These are phyloP conservation scores for Tulasnella sp. DNA, from an alignment of 768 basidiomycete genomes.

Conservation along the genomic window DNA sequence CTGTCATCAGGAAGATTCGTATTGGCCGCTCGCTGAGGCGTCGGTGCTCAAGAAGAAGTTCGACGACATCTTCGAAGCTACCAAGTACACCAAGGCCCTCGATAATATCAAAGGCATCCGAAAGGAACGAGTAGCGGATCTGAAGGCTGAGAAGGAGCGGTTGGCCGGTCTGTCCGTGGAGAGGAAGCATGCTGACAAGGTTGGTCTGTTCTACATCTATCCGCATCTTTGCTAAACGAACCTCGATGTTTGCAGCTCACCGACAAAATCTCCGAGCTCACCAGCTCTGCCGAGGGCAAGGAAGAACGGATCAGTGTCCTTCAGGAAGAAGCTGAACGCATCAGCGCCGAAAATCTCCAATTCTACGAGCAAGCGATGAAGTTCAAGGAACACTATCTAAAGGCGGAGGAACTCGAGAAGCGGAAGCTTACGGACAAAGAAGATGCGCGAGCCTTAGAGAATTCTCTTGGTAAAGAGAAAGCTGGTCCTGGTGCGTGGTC, in stretches of 20 bases:
- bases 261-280: conserved; percentile 59
- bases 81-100: conserved; percentile 91
- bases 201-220: conserved; percentile 31
- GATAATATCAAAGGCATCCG: conserved; percentile 86
- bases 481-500: conserved; percentile 1
- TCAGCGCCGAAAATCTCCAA: conserved; percentile 37
- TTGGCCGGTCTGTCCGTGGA: conserved; percentile 72
- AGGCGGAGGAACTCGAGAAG: conserved; percentile 59
- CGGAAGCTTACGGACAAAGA: conserved; percentile 44
- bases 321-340: conserved; percentile 39
- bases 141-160: conserved; percentile 90
- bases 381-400: conserved; percentile 79
- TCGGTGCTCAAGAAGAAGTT: conserved; percentile 95
- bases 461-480: conserved; percentile 17
- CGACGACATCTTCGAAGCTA: conserved; percentile 99
- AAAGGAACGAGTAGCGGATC: conserved; percentile 84
- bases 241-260: conserved; percentile 45
- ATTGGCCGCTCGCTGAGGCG: conserved; percentile 94
- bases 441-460: conserved; percentile 16
- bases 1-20: conserved; percentile 98
- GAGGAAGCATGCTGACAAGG: conserved; percentile 81
- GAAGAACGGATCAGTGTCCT: conserved; percentile 70
- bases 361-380: conserved; percentile 81
- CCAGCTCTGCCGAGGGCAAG: conserved; percentile 59
- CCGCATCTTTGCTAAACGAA: not conserved